Conservation (phyloP, 192 early-diverging fungal species). For the Obelidium mucronatum region DNA sequence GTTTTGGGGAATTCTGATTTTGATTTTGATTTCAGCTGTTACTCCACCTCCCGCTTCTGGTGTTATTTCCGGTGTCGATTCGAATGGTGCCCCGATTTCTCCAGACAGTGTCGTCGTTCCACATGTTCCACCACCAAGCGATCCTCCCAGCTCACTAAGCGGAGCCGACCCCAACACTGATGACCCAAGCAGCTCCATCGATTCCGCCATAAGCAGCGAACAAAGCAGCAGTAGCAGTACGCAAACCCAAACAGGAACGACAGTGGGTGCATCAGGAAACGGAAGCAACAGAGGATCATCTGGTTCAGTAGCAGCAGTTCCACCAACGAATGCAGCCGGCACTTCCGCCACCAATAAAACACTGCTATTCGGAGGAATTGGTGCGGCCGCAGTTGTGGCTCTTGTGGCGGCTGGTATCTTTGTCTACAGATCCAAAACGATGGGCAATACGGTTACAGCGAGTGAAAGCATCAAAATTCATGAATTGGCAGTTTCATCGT, state of each 20-base stretch:
- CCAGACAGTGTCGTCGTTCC: conserved; percentile 1
- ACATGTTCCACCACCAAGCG: neutral
- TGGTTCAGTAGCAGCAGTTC: too few relatives aligned
- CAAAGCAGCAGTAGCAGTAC: neutral
- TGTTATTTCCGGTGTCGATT: neutral
- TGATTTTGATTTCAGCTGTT: neutral
- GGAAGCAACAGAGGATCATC: neutral
- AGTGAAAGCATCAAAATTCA: too few relatives aligned
- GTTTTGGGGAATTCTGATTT: neutral
- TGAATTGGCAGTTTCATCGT: too few relatives aligned
- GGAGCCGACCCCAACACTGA: too few relatives aligned
- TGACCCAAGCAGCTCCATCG: too few relatives aligned
- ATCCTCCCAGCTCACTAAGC: neutral
- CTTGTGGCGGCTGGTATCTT: neutral
- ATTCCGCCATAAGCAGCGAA: neutral
- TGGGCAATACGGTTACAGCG: too few relatives aligned
- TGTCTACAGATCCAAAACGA: too few relatives aligned
- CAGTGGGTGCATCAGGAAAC: too few relatives aligned
- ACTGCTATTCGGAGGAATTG: neutral
- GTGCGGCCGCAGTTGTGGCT: neutral
- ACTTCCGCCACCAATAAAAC: neutral
- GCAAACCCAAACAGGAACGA: too few relatives aligned
- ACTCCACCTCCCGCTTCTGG: neutral
- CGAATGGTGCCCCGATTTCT: neutral
- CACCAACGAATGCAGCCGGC: neutral